A percentile compares a stretch with the other conserved stretches of the same genome.
Evolutionary conservation across 2,329 filamentous ascomycete species (phyloP).

Genomic region (Graphilbum fragrans): DNA sequence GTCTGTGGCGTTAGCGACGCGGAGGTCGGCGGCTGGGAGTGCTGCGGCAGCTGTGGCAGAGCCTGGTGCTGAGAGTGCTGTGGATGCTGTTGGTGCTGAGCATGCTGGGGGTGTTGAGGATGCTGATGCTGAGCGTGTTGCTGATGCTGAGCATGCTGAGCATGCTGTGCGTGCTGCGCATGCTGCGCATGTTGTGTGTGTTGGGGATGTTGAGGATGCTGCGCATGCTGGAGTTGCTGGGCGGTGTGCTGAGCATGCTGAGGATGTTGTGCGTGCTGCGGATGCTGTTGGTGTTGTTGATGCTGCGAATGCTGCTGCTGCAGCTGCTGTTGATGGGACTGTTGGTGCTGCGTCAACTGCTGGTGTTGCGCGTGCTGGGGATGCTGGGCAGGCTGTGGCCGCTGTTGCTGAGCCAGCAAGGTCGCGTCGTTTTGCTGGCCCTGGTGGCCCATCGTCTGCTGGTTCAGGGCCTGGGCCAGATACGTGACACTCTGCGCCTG

Average conservation of each 20-base stretch:
- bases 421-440: slow-evolving; percentile 17
- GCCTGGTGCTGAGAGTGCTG: not conserved
- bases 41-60: slow-evolving; percentile 1
- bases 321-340: slow-evolving; percentile 5
- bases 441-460: slow-evolving; percentile 19
- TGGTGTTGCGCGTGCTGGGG: slow-evolving; percentile 5
- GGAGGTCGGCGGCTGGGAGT: slow-evolving; percentile 14
- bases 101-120: slow-evolving; percentile 2
- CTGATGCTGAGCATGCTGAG: slow-evolving; percentile 1
- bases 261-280: slow-evolving; percentile 11
- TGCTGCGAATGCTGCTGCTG: slow-evolving; percentile 6
- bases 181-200: slow-evolving; percentile 4
- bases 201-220: slow-evolving; percentile 7
- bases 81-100: slow-evolving; percentile 1
- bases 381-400: slow-evolving; percentile 4
- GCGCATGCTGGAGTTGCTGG: slow-evolving; percentile 10
- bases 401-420: slow-evolving; percentile 12
- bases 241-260: slow-evolving; percentile 10
- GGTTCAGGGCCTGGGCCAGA: slow-evolving; percentile 22
- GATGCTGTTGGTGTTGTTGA: slow-evolving; percentile 10
- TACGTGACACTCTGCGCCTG: slow-evolving; percentile 20
- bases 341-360: slow-evolving; percentile 1
- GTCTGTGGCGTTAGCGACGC: slow-evolving; percentile 32
- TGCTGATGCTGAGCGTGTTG: slow-evolving; percentile 8
- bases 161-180: slow-evolving; percentile 1